These are phyloP conservation scores for Patellifolia procumbens DNA, from an alignment of 179 eudicot species.

Conservation along the genomic window DNA sequence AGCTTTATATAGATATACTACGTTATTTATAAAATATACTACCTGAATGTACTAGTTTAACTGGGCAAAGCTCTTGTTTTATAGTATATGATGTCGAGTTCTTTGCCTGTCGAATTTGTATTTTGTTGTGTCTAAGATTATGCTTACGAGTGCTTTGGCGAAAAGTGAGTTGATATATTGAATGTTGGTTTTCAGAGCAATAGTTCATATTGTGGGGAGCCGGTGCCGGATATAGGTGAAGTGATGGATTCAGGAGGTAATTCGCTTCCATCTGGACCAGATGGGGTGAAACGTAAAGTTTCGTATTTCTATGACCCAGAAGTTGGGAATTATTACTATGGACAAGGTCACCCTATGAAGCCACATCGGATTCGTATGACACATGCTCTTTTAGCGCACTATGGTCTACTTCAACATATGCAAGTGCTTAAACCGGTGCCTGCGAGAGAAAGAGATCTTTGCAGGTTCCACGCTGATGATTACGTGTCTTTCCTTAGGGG, in stretches of 20 bases:
- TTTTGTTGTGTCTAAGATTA: too few relatives aligned
- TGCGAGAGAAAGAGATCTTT: slow-evolving; percentile 67
- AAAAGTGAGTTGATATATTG: too few relatives aligned
- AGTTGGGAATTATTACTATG: slow-evolving; percentile 76
- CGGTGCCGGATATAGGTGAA: not conserved
- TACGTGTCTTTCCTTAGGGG: slow-evolving; percentile 61
- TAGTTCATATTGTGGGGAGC: not conserved
- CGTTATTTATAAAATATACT: too few relatives aligned
- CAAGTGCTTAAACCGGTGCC: slow-evolving; percentile 72
- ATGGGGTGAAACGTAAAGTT: slow-evolving; percentile 68
- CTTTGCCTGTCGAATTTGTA: too few relatives aligned
- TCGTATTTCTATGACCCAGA: slow-evolving; percentile 72
- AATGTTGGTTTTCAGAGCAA: not conserved
- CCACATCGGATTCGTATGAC: slow-evolving; percentile 77
- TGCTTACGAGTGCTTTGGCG: too few relatives aligned
- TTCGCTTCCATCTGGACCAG: slow-evolving; percentile 65
- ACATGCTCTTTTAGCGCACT: slow-evolving; percentile 65
- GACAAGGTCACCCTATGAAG: slow-evolving; percentile 84
- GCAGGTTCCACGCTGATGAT: slow-evolving; percentile 79
- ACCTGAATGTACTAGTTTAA: too few relatives aligned
- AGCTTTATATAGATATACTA: too few relatives aligned
- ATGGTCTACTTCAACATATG: slow-evolving; percentile 73
- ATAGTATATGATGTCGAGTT: too few relatives aligned
- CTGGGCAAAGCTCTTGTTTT: too few relatives aligned
- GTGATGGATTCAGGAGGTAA: slow-evolving; percentile 63